Percentiles rank a stretch among this genome's conserved stretches.
phyloP scores from a whole-genome alignment of 441 rosid genomes.

The Euphorbia celastroides region DNA sequence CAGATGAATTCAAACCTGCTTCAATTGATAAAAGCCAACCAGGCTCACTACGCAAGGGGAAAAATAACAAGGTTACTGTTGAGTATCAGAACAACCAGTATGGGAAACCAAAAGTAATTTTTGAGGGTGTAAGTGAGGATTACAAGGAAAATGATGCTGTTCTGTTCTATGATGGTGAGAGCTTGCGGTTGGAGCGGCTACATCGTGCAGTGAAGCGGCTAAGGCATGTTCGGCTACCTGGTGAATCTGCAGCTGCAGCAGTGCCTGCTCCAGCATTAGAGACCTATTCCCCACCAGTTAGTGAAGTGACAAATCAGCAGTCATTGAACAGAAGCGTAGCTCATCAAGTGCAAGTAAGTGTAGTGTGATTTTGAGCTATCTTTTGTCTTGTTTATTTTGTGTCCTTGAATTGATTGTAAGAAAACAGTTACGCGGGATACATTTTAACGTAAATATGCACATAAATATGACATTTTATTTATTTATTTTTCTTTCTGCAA shows the following conservation, averaged over 20 bases:
- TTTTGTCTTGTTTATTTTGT: not conserved
- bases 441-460: conserved; percentile 9
- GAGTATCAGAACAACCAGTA: conserved; percentile 80
- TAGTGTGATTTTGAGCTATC: conserved; percentile 18
- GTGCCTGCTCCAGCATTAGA: conserved; percentile 29
- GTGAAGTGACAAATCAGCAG: conserved; percentile 36
- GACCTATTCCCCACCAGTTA: conserved; percentile 37
- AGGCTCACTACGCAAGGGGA: conserved; percentile 60
- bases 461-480: too few species aligned
- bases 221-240: conserved; percentile 54
- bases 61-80: conserved; percentile 66
- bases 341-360: conserved; percentile 28
- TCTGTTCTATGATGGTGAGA: conserved; percentile 66
- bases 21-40: conserved; percentile 76
- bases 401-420: not conserved
- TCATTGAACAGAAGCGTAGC: conserved; percentile 20
- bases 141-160: conserved; percentile 80
- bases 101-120: conserved; percentile 68
- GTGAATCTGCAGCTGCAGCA: conserved; percentile 41
- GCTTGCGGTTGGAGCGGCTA: conserved; percentile 63
- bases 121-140: conserved; percentile 81
- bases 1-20: conserved; percentile 89
- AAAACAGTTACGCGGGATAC: too few species aligned
- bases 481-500: not conserved
- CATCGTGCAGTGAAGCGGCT: conserved; percentile 78